Evolutionary conservation across 495 filamentous ascomycete species (phyloP), one percentile per base, ranked within the genome.

Genomic region (Penicillium longicatenatum): DNA sequence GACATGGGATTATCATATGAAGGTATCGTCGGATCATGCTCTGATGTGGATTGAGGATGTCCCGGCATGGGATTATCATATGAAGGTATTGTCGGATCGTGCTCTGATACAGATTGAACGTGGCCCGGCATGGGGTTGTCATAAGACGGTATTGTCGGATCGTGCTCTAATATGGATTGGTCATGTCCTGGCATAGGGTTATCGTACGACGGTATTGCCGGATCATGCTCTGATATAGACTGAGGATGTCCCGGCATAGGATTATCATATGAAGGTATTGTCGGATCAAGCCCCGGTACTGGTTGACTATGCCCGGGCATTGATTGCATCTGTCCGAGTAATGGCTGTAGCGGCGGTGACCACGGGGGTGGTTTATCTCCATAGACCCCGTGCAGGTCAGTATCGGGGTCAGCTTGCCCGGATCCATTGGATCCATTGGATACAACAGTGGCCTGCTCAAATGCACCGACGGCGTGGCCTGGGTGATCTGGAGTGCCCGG

Each of bases 351-450:
- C 14, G 43, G 43, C 20, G 43, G 43, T 24, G 43, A 46, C 43
- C 43, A 46, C 11, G 43, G 43, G 22, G 43, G 43, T 12, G 43
- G 43, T 46, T 46, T 46, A 46, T 46, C 43, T 10, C 43, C 43
- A 12, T 41, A 16, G 17, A 41, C 9, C 9, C 22, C 43, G 21
- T 46, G 4, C 4, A 26, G 4, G 26, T n/a, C 19, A 19, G 22
- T 20, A 24, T 24, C 10, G 2, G 9, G 4, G 9, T 46, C 43
- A 12, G 20, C 19, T 7, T 48, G 45, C 45, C 19, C 26, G 6
- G 11, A 7, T 3, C 17, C 16, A 48, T 26, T 30, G 16, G 24
- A 9, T 22, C n/a, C 45, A 17, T 8, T 5, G 26, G 26, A 26
- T 26, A 26, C 7, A 26, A 6, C 26, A 26, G 4, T 26, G 12